Evolutionary conservation across 2,329 filamentous ascomycete genomes (phyloP), one percentile per base, ranked within the genome.

Genomic region (Arachnopeziza araneosa): DNA sequence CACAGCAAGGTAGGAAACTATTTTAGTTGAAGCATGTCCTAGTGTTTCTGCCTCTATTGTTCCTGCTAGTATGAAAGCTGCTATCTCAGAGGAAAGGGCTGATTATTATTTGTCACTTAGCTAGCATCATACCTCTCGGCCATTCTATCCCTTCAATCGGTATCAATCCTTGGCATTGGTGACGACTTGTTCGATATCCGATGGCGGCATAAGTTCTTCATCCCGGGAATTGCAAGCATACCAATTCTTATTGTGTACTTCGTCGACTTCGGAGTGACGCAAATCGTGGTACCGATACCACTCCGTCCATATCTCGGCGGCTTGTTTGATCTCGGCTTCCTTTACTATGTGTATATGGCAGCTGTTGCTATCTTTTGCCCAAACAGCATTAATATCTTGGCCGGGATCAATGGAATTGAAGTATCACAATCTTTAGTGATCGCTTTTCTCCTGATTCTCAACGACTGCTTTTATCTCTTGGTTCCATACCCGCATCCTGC

Each of bases 311-410:
- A 95, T 71, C 80, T 97, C 9, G 93, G 93, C 32, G 72, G 72
- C 62, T 83, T 97, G 54, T 82, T 98, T 72, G 87, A 98, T 73
- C 84, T 98, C 8, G 89, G 88, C 32, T 76, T 84, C 73, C 78
- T 91, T 59, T 99, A 99, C 83, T 99, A 99, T 77, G 78, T 88
- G 71, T 99, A 98, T 81, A 99, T 99, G 95, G 91, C 91, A 56
- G 88, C 90, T 59, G 84, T 99, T 67, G 90, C 93, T 72, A 99
- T 99, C 75, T 99, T 99, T 79, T 96, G 92, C 68, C 93, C 95
- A 7, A 98, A 99, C 78, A 92, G 91, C 75, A 99, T 99, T 83
- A 99, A 99, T 79, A 99, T 99, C 77, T 80, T 99, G n/a, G 95
- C 95, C 0, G 95, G 95, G n/a, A 91, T 99, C 75, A 99, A 99